Evolutionary conservation across 2,329 filamentous ascomycete genomes (phyloP), one percentile per base, ranked within the genome.

Genomic region (Myriosclerotinia scirpicola): DNA sequence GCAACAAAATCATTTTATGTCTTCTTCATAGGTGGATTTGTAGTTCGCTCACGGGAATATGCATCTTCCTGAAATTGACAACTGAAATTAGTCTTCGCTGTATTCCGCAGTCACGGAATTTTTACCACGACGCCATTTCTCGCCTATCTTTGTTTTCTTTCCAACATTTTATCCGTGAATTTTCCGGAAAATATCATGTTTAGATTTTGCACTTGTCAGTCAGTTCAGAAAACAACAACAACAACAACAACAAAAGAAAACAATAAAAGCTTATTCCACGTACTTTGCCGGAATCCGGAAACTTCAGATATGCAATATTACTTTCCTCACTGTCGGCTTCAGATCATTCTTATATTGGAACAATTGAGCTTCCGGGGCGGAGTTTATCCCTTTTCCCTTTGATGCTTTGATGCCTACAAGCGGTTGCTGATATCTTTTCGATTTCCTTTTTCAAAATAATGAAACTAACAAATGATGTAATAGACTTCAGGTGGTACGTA

Each of bases 61-160:
- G 5, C 2, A 26, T 38, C 36, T 60, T 12, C 20, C 30, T 3
- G 7, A 17, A 7, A 26, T 48, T 7, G 26, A 17, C 15, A 30
- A 17, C 48, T 12, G 22, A 2, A 17, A 38, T 4, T 46, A 4
- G 8, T n/a, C 22, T 50, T 26, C 22, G 30, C 34, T 26, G 11
- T 26, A 50, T 60, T 60, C 58, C 58, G 58, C 46, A 22, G 44
- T 26, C 14, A 12, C 44, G 58, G n/a, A 50, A 60, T 50, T 22
- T 36, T 22, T 12, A 36, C 14, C 26, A 15, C 20, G 9, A 22
- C 42, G 26, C 6, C 7, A 36, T 58, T n/a, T 34, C 26, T 30
- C 15, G 17, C 22, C 6, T 46, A 15, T 15, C n/a, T 5, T 48
- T n/a, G 40, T 4, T 9, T 12, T 50, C 46, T 22, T 12, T 50